A percentile compares a stretch with the other conserved stretches of the same genome.
Conservation (phyloP, 192 early-diverging fungal genomes). For the Backusella luteola region DNA sequence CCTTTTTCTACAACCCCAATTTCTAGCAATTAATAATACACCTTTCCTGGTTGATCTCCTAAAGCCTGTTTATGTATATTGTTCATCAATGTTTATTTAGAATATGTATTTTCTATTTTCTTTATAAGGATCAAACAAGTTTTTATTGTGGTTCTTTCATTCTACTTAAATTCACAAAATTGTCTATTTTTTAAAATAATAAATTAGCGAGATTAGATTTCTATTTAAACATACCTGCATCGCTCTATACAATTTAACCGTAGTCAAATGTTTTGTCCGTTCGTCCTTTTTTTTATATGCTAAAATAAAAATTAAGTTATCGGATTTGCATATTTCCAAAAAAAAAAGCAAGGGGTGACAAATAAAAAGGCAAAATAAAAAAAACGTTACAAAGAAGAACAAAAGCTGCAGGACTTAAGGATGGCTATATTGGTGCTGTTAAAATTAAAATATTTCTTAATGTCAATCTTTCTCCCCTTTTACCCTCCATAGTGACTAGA, state of each 20-base stretch:
- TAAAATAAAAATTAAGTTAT: background rate
- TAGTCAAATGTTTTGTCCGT: background rate
- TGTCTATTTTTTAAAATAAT: no score
- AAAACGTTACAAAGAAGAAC: background rate
- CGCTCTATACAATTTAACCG: background rate
- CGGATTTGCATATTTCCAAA: background rate
- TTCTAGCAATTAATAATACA: no score
- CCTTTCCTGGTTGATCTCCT: no score
- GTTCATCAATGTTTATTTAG: no score
- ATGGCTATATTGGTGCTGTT: background rate
- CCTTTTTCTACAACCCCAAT: no score
- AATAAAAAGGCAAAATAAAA: background rate
- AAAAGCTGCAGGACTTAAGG: background rate
- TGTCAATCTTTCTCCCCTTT: background rate
- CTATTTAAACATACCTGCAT: background rate
- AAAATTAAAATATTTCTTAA: background rate
- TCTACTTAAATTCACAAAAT: no score
- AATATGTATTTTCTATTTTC: no score
- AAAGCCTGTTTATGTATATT: no score
- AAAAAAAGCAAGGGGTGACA: background rate
- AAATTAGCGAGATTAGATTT: background rate
- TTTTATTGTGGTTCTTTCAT: no score
- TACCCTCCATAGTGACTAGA: no score
- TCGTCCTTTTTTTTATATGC: background rate
- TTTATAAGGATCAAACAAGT: no score